A percentile compares a stretch with the other conserved stretches of the same genome.
phyloP scores from a whole-genome alignment of 495 filamentous ascomycete species.

The Platismatia glauca region DNA sequence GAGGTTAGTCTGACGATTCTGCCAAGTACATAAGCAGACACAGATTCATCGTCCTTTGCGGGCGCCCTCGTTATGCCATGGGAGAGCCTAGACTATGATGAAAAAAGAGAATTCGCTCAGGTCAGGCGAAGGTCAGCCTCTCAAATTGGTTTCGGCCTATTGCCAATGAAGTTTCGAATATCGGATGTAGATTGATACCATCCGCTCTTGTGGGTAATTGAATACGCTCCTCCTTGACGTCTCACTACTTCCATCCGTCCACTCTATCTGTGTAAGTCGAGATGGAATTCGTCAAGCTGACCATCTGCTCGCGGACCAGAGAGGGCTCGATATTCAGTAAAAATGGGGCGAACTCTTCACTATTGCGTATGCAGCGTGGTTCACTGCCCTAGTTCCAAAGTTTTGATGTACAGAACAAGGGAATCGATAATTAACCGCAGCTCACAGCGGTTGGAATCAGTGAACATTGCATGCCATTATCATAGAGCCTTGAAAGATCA shows the following conservation, averaged over 20 bases:
- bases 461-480: neutral
- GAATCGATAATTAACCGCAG: neutral
- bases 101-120: too few relatives aligned
- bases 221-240: neutral
- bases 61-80: neutral
- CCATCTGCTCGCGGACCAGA: neutral
- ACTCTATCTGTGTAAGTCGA: neutral
- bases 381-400: neutral
- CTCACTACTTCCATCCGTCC: neutral
- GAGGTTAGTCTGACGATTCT: conserved; percentile 42
- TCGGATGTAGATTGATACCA: too few relatives aligned
- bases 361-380: neutral
- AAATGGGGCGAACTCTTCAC: neutral
- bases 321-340: neutral
- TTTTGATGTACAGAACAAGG: neutral
- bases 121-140: too few relatives aligned
- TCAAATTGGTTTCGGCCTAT: too few relatives aligned
- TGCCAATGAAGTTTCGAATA: too few relatives aligned
- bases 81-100: neutral
- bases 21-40: neutral
- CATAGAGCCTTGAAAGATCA: neutral
- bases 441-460: neutral
- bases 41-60: neutral
- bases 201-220: neutral
- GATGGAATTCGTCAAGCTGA: neutral